These are phyloP conservation scores for Fusarium sp. DNA, from an alignment of 2,329 filamentous ascomycete genomes.

Conservation along the genomic window DNA sequence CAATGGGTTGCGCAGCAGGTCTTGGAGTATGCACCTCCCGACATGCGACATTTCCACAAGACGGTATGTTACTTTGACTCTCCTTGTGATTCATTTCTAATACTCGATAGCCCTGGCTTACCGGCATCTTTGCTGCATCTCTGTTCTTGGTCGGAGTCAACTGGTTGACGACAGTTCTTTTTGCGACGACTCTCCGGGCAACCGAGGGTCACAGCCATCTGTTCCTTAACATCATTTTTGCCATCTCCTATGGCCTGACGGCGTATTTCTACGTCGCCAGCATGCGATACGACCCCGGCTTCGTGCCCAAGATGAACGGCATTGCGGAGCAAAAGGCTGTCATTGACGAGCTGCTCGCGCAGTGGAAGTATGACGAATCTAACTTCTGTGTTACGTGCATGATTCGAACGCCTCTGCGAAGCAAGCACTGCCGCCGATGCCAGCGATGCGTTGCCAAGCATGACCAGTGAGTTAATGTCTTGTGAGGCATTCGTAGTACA, in stretches of 20 bases:
- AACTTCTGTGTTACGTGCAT: slow-evolving; percentile 97
- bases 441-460: slow-evolving; percentile 94
- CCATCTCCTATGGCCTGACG: slow-evolving; percentile 71
- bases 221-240: slow-evolving; percentile 84
- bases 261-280: slow-evolving; percentile 88
- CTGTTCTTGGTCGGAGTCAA: slow-evolving; percentile 83
- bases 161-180: slow-evolving; percentile 75
- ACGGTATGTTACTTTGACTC: slow-evolving; percentile 69
- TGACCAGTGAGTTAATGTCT: slow-evolving; percentile 78
- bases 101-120: slow-evolving; percentile 79
- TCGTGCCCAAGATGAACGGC: slow-evolving; percentile 89
- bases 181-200: slow-evolving; percentile 34
- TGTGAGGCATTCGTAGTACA: not conserved
- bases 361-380: slow-evolving; percentile 92
- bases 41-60: slow-evolving; percentile 91
- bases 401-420: slow-evolving; percentile 90
- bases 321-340: slow-evolving; percentile 89
- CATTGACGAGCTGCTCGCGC: slow-evolving; percentile 85
- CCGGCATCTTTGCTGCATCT: slow-evolving; percentile 91
- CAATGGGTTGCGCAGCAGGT: slow-evolving; percentile 84
- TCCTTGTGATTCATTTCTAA: slow-evolving; percentile 4
- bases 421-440: slow-evolving; percentile 95
- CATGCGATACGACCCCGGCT: slow-evolving; percentile 92
- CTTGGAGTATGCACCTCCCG: slow-evolving; percentile 83
- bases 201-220: slow-evolving; percentile 60